phyloP scores from a whole-genome alignment of 495 filamentous ascomycete species.

The Penicillium turbatum region DNA sequence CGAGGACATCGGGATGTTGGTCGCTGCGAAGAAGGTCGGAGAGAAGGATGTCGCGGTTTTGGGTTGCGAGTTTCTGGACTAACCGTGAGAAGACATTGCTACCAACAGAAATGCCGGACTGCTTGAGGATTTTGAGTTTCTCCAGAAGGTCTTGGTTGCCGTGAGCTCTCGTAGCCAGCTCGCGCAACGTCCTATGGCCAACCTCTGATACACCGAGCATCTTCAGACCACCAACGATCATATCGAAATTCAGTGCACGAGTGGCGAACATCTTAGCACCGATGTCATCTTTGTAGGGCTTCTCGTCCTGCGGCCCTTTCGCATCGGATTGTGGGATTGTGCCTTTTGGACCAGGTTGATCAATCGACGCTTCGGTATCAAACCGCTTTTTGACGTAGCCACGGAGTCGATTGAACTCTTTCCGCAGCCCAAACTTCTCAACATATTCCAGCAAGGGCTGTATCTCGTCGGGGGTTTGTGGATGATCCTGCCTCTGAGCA shows the following conservation, averaged over 20 bases:
- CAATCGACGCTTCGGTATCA: not conserved
- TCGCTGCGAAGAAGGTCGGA: conserved; percentile 60
- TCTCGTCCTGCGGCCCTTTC: conserved; percentile 19
- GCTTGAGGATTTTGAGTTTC: conserved; percentile 53
- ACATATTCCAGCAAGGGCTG: conserved; percentile 42
- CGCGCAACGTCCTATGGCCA: conserved; percentile 67
- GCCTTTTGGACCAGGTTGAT: not conserved
- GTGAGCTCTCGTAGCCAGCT: conserved; percentile 59
- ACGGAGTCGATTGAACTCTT: conserved; percentile 21
- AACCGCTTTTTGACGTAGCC: conserved; percentile 26
- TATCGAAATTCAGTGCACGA: conserved; percentile 58
- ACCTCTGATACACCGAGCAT: conserved; percentile 63
- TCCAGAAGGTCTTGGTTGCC: conserved; percentile 48
- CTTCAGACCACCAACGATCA: conserved; percentile 57
- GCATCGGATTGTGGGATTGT: not conserved
- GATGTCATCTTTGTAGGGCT: conserved; percentile 51
- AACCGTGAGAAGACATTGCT: conserved; percentile 56
- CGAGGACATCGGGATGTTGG: conserved; percentile 70
- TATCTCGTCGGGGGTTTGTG: conserved; percentile 32
- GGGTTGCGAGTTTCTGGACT: conserved; percentile 52
- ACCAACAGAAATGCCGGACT: conserved; percentile 54
- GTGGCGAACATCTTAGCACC: conserved; percentile 73
- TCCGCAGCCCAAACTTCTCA: conserved; percentile 26
- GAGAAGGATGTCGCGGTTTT: conserved; percentile 54
- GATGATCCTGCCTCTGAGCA: conserved; percentile 46